Percentiles rank a stretch among this genome's conserved stretches.
Conservation (phyloP, 2,329 filamentous ascomycete species). For the Colletotrichum eremochloae region DNA sequence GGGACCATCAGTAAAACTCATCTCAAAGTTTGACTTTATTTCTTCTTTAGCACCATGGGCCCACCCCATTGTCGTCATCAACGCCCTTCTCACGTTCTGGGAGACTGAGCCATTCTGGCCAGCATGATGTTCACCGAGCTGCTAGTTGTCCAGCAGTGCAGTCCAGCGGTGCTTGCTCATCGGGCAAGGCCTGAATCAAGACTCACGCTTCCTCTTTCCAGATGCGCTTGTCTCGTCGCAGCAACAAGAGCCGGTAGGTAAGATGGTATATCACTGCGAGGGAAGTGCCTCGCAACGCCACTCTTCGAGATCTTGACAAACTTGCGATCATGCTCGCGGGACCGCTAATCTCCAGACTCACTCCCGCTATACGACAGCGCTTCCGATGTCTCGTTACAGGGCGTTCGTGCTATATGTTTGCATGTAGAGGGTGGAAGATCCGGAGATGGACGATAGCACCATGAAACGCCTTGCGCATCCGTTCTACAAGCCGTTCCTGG, state of each 20-base stretch:
- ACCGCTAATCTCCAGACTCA: not conserved
- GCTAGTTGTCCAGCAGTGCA: too few species aligned
- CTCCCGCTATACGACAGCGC: not conserved
- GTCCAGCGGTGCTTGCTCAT: slow-evolving; percentile 9
- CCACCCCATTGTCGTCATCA: not conserved
- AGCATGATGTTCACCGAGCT: not conserved
- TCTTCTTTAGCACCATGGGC: not conserved
- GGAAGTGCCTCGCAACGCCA: slow-evolving; percentile 17
- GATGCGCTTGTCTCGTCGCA: not conserved
- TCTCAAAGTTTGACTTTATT: slow-evolving; percentile 30
- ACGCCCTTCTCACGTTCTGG: not conserved
- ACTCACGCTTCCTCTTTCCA: not conserved
- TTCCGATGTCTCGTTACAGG: not conserved
- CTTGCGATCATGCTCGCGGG: not conserved
- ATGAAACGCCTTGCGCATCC: slow-evolving; percentile 8
- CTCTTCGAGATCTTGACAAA: not conserved
- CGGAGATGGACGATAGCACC: not conserved
- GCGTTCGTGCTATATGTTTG: not conserved
- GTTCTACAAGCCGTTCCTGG: not conserved
- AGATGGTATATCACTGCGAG: not conserved
- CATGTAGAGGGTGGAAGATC: not conserved
- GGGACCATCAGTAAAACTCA: slow-evolving; percentile 29
- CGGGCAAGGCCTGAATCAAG: slow-evolving; percentile 22
- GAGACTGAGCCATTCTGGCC: slow-evolving; percentile 2
- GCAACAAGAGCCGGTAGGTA: slow-evolving; percentile 37